phyloP scores from a whole-genome alignment of 169 alveolate genomes.

The Plasmodium yoelii region DNA sequence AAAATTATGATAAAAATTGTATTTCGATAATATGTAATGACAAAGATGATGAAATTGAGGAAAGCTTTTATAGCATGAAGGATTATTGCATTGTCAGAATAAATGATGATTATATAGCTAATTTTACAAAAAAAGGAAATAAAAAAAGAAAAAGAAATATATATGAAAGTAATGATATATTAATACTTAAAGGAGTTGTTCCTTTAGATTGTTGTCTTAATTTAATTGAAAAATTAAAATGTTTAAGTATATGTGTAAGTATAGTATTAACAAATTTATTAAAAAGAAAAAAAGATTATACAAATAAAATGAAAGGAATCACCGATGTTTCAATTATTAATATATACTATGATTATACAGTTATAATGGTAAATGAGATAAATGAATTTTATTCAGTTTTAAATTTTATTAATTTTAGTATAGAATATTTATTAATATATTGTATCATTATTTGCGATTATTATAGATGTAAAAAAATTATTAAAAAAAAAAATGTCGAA shows the following conservation, averaged over 20 bases:
- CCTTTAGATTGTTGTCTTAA: constrained; percentile 75
- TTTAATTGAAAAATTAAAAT: constrained; percentile 64
- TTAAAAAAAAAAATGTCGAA: constrained; percentile 21
- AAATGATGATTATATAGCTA: constrained; percentile 20
- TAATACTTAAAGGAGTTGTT: constrained; percentile 36
- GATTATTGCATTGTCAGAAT: constrained; percentile 45
- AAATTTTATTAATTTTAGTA: constrained; percentile 67
- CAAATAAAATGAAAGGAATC: constrained; percentile 23
- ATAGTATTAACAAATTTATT: constrained; percentile 30
- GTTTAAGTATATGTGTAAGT: constrained; percentile 71
- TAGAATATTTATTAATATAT: constrained; percentile 59
- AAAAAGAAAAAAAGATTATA: constrained; percentile 54
- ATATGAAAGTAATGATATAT: constrained; percentile 32
- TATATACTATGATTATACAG: constrained; percentile 25
- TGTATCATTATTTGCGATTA: constrained; percentile 57
- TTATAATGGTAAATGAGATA: constrained; percentile 37
- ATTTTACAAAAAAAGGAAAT: background rate
- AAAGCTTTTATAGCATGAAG: constrained; percentile 35
- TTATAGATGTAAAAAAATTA: constrained; percentile 40
- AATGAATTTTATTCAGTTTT: constrained; percentile 46
- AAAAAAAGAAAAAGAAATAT: constrained; percentile 40
- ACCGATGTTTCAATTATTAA: constrained; percentile 27
- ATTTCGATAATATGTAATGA: constrained; percentile 46
- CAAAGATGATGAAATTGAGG: constrained; percentile 40
- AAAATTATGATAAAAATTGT: constrained; percentile 4